phyloP scores from a whole-genome alignment of 2,329 filamentous ascomycete genomes.

The Nannizziopsis barbatae region DNA sequence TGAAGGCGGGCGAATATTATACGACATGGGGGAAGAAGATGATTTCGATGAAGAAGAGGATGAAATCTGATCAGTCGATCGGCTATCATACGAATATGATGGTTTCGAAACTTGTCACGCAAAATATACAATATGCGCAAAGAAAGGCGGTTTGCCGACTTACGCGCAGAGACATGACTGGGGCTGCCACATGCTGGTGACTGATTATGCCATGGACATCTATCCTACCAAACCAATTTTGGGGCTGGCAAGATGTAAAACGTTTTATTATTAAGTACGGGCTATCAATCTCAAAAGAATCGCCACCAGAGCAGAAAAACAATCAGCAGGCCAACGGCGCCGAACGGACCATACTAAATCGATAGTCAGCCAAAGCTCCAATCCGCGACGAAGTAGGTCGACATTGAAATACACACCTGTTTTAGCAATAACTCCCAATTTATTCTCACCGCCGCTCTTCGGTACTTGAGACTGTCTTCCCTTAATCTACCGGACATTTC shows the following conservation, averaged over 20 bases:
- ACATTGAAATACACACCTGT: conserved; percentile 45
- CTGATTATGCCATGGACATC: too few relatives aligned
- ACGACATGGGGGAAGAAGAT: conserved; percentile 93
- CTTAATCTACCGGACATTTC: conserved; percentile 77
- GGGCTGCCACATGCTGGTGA: too few relatives aligned
- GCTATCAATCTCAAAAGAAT: conserved; percentile 55
- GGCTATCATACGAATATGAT: too few relatives aligned
- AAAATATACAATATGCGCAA: neutral
- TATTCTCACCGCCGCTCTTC: conserved; percentile 81
- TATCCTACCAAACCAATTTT: too few relatives aligned
- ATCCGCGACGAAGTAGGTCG: neutral
- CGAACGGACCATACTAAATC: conserved; percentile 72
- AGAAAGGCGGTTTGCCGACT: neutral
- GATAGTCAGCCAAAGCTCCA: neutral
- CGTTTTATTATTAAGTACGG: too few relatives aligned
- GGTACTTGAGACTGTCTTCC: conserved; percentile 92
- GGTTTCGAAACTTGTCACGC: too few relatives aligned
- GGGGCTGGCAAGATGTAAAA: too few relatives aligned
- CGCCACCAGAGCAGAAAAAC: conserved; percentile 83
- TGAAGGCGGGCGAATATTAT: conserved; percentile 84
- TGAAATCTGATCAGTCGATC: conserved; percentile 51
- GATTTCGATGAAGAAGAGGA: conserved; percentile 96
- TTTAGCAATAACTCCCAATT: conserved; percentile 96
- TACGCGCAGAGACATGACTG: too few relatives aligned
- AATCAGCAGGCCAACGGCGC: conserved; percentile 66